Conservation (phyloP, 2,329 filamentous ascomycete species). For the Ophiostoma pallidulum region DNA sequence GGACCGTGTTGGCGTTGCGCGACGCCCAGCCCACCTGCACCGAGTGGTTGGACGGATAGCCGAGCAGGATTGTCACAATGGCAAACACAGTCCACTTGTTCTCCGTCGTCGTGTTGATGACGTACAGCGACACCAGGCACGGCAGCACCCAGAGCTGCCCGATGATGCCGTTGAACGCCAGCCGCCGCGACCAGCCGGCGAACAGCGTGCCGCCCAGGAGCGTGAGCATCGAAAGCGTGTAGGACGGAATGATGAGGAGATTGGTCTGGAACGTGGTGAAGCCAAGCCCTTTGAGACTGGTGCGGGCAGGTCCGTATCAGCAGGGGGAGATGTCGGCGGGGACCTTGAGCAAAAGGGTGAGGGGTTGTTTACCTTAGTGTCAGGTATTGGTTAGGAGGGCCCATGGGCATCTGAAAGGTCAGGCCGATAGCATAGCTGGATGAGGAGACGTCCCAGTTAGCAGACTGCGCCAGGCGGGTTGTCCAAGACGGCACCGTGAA, state of each 20-base stretch:
- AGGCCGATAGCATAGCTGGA: conserved; percentile 46
- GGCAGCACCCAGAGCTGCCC: conserved; percentile 52
- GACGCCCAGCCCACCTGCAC: conserved; percentile 41
- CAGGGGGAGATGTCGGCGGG: no score
- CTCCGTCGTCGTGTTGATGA: conserved; percentile 28
- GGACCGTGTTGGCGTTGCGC: conserved; percentile 51
- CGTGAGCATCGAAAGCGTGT: conserved; percentile 27
- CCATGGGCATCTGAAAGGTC: conserved; percentile 42
- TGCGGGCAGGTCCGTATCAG: no score
- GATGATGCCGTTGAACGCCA: conserved; percentile 38
- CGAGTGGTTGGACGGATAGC: conserved; percentile 34
- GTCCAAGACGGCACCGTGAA: no score
- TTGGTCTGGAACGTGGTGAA: conserved; percentile 55
- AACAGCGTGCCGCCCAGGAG: conserved; percentile 30
- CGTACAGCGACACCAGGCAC: conserved; percentile 42
- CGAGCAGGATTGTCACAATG: conserved; percentile 32
- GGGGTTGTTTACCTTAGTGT: conserved; percentile 15
- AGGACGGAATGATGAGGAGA: conserved; percentile 50
- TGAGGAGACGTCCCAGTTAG: conserved; percentile 12
- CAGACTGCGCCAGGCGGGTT: no score
- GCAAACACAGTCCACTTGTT: conserved; percentile 34
- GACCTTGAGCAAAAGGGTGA: conserved; percentile 50
- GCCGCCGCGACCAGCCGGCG: conserved; percentile 37
- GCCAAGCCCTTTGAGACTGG: conserved; percentile 30
- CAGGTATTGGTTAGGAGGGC: conserved; percentile 37